phyloP scores from a whole-genome alignment of 2,329 filamentous ascomycete genomes.

The Nannizzia gypsea region DNA sequence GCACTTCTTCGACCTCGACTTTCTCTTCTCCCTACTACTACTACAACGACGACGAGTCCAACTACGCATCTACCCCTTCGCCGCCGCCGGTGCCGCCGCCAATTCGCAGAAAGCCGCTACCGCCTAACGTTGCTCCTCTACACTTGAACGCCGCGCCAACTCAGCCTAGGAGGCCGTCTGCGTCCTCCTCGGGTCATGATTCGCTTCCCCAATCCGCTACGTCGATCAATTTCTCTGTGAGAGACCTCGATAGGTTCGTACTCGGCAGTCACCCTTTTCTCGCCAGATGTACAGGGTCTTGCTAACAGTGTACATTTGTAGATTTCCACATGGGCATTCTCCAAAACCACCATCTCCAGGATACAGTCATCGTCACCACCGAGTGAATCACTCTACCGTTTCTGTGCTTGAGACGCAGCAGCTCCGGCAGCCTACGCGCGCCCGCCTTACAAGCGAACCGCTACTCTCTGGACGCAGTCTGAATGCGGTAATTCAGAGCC shows the following conservation, averaged over 20 bases:
- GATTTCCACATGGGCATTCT: slow-evolving; percentile 1
- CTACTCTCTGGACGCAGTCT: background rate
- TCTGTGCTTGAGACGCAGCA: background rate
- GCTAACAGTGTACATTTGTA: background rate
- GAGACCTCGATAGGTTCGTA: slow-evolving; percentile 34
- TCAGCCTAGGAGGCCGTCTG: slow-evolving; percentile 7
- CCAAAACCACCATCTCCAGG: background rate
- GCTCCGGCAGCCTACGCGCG: background rate
- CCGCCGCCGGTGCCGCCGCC: slow-evolving; percentile 19
- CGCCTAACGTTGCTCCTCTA: slow-evolving; percentile 39
- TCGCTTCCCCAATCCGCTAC: slow-evolving; percentile 15
- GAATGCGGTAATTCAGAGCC: slow-evolving; percentile 4
- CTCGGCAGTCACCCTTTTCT: slow-evolving; percentile 13
- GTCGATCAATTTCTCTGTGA: slow-evolving; percentile 24
- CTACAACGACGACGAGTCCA: background rate
- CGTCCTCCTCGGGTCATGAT: background rate
- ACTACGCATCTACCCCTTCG: background rate
- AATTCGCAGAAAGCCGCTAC: slow-evolving; percentile 45
- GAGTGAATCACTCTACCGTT: background rate
- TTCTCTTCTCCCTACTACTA: background rate
- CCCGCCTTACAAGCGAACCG: background rate
- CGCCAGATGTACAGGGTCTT: background rate
- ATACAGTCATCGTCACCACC: background rate
- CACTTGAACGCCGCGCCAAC: slow-evolving; percentile 19
- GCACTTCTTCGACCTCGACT: background rate